Conservation (phyloP, 2,329 filamentous ascomycete genomes). For the Penicillium frequentans region DNA sequence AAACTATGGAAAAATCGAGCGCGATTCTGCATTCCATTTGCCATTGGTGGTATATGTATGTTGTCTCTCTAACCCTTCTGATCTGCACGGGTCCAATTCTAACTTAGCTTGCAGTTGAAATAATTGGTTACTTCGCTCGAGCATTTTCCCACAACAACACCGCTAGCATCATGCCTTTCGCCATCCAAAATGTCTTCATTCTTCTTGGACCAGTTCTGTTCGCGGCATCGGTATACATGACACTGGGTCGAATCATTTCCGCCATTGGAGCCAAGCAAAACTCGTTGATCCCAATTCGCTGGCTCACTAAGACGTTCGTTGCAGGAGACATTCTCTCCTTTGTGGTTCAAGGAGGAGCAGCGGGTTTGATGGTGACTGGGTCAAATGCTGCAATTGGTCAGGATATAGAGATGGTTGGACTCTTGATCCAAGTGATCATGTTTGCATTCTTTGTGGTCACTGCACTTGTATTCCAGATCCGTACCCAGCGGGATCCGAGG, state of each 20-base stretch:
- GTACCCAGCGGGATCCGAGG: no score
- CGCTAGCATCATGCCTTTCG: background rate
- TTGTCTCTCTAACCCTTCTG: background rate
- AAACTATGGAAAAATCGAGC: slow-evolving; percentile 23
- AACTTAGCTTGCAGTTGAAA: background rate
- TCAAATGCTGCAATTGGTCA: no score
- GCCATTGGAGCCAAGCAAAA: background rate
- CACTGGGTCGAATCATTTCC: background rate
- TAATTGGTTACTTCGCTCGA: background rate
- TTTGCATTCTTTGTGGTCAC: background rate
- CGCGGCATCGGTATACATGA: slow-evolving; percentile 3
- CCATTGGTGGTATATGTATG: slow-evolving; percentile 40
- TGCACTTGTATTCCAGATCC: no score
- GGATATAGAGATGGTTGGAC: background rate
- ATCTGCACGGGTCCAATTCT: no score
- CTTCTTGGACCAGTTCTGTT: background rate
- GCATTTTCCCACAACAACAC: background rate
- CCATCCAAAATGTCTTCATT: background rate
- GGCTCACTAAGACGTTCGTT: slow-evolving; percentile 2
- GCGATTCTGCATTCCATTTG: slow-evolving; percentile 29
- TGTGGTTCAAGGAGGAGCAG: background rate
- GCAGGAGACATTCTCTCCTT: slow-evolving; percentile 2
- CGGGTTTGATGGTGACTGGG: background rate
- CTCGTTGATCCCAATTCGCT: background rate
- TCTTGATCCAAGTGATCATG: background rate